These are phyloP conservation scores for Phoenix dactylifera DNA, from an alignment of 176 grass and related monocot genomes.

Conservation along the genomic window DNA sequence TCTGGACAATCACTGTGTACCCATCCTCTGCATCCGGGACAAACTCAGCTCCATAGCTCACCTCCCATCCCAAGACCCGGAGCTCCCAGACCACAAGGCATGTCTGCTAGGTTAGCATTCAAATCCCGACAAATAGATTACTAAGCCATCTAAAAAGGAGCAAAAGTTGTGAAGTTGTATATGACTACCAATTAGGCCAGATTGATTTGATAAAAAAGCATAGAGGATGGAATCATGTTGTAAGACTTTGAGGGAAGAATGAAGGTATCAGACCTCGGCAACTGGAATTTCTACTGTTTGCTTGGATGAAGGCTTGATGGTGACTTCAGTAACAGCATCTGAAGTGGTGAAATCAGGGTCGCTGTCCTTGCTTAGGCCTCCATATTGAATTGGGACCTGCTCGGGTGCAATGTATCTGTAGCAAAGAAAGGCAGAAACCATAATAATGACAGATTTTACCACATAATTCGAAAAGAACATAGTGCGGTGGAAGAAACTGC, in stretches of 20 bases:
- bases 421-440: not conserved
- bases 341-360: constrained; percentile 76
- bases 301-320: constrained; percentile 63
- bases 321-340: constrained; percentile 51
- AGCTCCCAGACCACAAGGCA: constrained; percentile 77
- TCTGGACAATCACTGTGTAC: constrained; percentile 93
- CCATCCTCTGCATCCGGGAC: constrained; percentile 55
- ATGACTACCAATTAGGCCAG: too few species aligned
- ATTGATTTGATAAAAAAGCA: constrained; percentile 1
- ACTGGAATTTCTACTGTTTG: constrained; percentile 62
- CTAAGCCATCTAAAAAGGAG: too few species aligned
- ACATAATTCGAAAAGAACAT: too few species aligned
- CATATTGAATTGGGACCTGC: constrained; percentile 89
- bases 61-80: constrained; percentile 72
- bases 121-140: not conserved
- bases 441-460: not conserved
- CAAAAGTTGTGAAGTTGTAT: too few species aligned
- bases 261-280: constrained; percentile 35
- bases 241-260: too few species aligned
- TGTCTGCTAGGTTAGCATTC: constrained; percentile 23
- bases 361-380: constrained; percentile 64
- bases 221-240: too few species aligned
- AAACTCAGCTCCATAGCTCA: constrained; percentile 74
- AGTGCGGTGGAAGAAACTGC: not conserved
- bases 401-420: constrained; percentile 81